A percentile compares a stretch with the other conserved stretches of the same genome.
These are phyloP conservation scores for Drechslerella dactyloides DNA, from an alignment of 2,329 filamentous ascomycete genomes.

Conservation along the genomic window DNA sequence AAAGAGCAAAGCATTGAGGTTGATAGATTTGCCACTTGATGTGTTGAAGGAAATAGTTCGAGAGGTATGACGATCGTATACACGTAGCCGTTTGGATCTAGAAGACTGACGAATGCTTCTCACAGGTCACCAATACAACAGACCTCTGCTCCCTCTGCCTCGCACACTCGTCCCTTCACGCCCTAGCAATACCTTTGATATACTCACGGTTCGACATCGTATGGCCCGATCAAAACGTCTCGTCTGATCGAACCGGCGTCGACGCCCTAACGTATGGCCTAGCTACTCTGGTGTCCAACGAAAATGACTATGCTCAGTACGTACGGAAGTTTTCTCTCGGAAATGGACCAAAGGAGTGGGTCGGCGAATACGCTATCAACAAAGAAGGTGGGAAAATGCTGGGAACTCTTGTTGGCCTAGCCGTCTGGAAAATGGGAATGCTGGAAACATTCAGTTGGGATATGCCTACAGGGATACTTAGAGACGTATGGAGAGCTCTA, in stretches of 20 bases:
- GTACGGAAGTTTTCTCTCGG: slow-evolving; percentile 82
- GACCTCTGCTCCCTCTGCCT: slow-evolving; percentile 79
- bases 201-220: slow-evolving; percentile 88
- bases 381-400: slow-evolving; percentile 88
- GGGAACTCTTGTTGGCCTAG: slow-evolving; percentile 79
- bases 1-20: slow-evolving; percentile 63
- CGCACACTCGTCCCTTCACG: slow-evolving; percentile 78
- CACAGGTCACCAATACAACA: slow-evolving; percentile 78
- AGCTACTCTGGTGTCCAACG: slow-evolving; percentile 77
- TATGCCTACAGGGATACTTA: slow-evolving; percentile 82
- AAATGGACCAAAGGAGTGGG: slow-evolving; percentile 80
- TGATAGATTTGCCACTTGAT: slow-evolving; percentile 79
- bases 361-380: slow-evolving; percentile 79
- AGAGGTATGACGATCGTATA: slow-evolving; percentile 64
- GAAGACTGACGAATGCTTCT: slow-evolving; percentile 17
- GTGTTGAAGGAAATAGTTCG: slow-evolving; percentile 79
- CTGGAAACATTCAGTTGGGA: slow-evolving; percentile 86
- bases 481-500: slow-evolving; percentile 81
- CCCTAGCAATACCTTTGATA: slow-evolving; percentile 76
- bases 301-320: slow-evolving; percentile 78
- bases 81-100: neutral
- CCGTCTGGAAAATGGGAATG: slow-evolving; percentile 80
- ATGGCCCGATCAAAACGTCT: slow-evolving; percentile 75
- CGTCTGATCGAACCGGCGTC: slow-evolving; percentile 73
- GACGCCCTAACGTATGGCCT: slow-evolving; percentile 84